Evolutionary conservation across 2,329 filamentous ascomycete species (phyloP), one percentile per base, ranked within the genome.

Genomic region (Corniculantispora saksenae): DNA sequence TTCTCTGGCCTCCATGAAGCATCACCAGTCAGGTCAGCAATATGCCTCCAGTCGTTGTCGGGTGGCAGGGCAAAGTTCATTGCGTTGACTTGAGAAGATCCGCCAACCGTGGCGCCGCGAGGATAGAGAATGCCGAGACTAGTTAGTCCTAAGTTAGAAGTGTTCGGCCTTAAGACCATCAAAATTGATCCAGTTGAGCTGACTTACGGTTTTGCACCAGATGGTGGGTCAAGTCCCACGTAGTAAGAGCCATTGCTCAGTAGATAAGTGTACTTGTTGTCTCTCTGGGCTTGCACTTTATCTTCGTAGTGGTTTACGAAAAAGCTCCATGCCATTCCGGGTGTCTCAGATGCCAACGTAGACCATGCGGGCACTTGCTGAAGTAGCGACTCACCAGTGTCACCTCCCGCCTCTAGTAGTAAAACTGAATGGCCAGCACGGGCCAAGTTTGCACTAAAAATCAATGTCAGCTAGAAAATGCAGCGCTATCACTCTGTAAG

Each of bases 371-470:
- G 70, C 25, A 70, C 57, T 7, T 63, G 19, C 29, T 73, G 69
- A 1, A 69, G 7, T 0, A 67, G 53, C 0, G 45, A 55, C 8
- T 70, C 68, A 13, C 80, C 82, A 66, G 84, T 78, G 65, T 88
- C 83, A 57, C 83, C 82, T 50, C 84, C 85, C 40, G 84, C 84
- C 69, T 88, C 85, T 29, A 88, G 79, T 2, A 88, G 76, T 10
- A 88, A 79, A 9, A 85, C 83, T 60, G 79, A 83, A 73, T 84
- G 81, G 29, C 85, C 85, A 40, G 81, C 82, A 29, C 82, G 77
- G 9, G 85, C 85, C 15, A 88, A 79, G 50, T 83, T 80, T 47
- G 83, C 81, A 23, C 71, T 72, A 43, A 43, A 38, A 43, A 43
- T 13, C 38, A 43, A 43, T 50, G n/a, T 50, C 23, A 50, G 23